A percentile compares a stretch with the other conserved stretches of the same genome.
phyloP scores from a whole-genome alignment of 192 early-diverging fungal genomes.

The Cladochytrium replicatum region DNA sequence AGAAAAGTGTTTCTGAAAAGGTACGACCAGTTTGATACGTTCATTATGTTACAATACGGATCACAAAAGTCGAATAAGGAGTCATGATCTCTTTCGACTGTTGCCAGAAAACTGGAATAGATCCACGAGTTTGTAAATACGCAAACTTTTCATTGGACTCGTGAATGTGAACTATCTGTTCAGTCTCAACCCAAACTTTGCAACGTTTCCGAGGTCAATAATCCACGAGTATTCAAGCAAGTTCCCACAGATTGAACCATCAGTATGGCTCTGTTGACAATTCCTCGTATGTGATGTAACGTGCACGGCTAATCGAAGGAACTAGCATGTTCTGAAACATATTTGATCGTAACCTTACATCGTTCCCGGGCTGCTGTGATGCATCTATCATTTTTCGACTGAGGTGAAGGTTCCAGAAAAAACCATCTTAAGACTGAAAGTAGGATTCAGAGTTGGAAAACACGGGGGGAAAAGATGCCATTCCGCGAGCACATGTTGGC shows the following conservation, averaged over 20 bases:
- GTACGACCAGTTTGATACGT: too few relatives aligned
- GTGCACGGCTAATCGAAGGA: too few relatives aligned
- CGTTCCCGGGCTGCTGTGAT: constrained; percentile 29
- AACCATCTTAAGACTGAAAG: constrained; percentile 87
- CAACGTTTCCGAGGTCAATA: constrained; percentile 94
- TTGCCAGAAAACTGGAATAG: constrained; percentile 89
- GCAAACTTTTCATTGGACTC: constrained; percentile 46
- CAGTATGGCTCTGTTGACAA: too few relatives aligned
- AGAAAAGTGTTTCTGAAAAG: constrained; percentile 64
- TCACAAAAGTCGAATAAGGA: too few relatives aligned
- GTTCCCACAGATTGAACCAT: too few relatives aligned
- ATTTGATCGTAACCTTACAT: constrained; percentile 9
- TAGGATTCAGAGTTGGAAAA: background rate
- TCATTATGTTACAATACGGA: too few relatives aligned
- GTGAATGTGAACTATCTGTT: constrained; percentile 74
- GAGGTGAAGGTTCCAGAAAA: constrained; percentile 86
- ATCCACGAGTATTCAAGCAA: constrained; percentile 89
- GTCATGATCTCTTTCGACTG: too few relatives aligned
- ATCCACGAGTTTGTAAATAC: constrained; percentile 91
- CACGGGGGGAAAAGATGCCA: constrained; percentile 39
- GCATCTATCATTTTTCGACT: constrained; percentile 58
- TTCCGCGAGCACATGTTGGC: constrained; percentile 36
- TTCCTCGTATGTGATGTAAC: too few relatives aligned
- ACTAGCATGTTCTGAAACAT: too few relatives aligned
- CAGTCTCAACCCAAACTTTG: constrained; percentile 97